Evolutionary conservation across 1,284 basidiomycete species (phyloP), one percentile per base, ranked within the genome.

Genomic region (Leccinum pachyderme): DNA sequence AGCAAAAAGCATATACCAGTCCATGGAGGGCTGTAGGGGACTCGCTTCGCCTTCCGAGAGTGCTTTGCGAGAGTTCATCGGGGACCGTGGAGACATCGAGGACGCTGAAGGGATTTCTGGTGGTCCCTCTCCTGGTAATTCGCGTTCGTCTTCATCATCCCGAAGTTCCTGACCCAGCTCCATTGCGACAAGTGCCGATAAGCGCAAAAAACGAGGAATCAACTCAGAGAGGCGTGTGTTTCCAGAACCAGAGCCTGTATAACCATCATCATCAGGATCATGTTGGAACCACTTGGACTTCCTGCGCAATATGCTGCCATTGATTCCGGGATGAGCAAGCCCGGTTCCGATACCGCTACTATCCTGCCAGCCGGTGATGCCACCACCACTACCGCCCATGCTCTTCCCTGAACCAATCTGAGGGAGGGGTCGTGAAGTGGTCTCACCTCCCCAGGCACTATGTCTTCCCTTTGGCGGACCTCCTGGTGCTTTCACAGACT

Each of bases 1-100:
- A 0, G 81, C 82, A 8, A 93, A 76, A 7, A 93, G 77, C 68
- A 86, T 79, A 70, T 91, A 93, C 91, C 91, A 93, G 58, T 85
- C 83, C 31, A 80, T 73, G 31, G 88, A 86, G 2, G 89, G 89
- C 2, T 78, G 76, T 37, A 89, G 69, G 2, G 83, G 82, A 47
- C 75, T 69, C 5, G 75, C 75, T 49, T 77, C 78, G 59, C 74
- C 72, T 57, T 71, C 71, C 12, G 71, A 68, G 31, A 66, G 70
- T 41, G 63, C 53, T 52, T 68, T 63, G 25, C 62, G 61, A 37
- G 50, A 39, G 0, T 51, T 54, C 5, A 54, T 25, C 8, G 59
- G 47, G 4, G 59, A 54, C 2, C 48, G 55, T 33, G 69, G 54
- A 27, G 61, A 55, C 7, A 43, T 37, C 0, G 59, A 59, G 3